Evolutionary conservation across 2,329 filamentous ascomycete species (phyloP).

Genomic region (Trichoderma sp.): DNA sequence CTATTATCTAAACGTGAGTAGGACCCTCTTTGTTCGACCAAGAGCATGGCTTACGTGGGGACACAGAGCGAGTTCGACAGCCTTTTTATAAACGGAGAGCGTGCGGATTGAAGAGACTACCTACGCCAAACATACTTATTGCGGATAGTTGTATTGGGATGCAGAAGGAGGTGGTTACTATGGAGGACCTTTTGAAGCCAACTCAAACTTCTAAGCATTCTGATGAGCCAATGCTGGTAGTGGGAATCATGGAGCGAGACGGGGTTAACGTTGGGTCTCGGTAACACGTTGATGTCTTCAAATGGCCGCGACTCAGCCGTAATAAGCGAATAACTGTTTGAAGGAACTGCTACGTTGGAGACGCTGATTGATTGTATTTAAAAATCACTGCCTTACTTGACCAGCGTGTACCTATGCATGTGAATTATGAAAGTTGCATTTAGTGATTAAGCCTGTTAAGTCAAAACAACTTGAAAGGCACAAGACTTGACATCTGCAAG

Average conservation of each 20-base stretch:
- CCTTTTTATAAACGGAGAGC: background rate
- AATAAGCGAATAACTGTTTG: background rate
- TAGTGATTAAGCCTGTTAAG: background rate
- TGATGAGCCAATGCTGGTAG: background rate
- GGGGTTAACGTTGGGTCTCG: background rate
- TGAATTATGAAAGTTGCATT: background rate
- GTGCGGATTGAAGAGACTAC: background rate
- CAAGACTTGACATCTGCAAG: background rate
- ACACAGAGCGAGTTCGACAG: background rate
- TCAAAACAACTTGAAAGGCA: background rate
- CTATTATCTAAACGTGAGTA: background rate
- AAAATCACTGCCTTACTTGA: background rate
- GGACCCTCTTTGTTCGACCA: background rate
- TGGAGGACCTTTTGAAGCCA: background rate
- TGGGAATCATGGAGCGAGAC: background rate
- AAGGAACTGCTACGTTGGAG: background rate
- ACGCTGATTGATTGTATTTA: background rate
- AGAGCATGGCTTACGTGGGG: background rate
- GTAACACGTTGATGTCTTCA: background rate
- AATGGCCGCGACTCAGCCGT: background rate
- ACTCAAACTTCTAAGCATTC: background rate
- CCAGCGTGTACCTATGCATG: background rate
- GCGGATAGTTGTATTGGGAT: background rate
- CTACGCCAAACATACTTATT: background rate
- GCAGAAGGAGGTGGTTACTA: background rate